Percentiles rank a stretch among this genome's conserved stretches.
phyloP scores from a whole-genome alignment of 2,329 filamentous ascomycete species.

The Trichoderma cornu-damae region DNA sequence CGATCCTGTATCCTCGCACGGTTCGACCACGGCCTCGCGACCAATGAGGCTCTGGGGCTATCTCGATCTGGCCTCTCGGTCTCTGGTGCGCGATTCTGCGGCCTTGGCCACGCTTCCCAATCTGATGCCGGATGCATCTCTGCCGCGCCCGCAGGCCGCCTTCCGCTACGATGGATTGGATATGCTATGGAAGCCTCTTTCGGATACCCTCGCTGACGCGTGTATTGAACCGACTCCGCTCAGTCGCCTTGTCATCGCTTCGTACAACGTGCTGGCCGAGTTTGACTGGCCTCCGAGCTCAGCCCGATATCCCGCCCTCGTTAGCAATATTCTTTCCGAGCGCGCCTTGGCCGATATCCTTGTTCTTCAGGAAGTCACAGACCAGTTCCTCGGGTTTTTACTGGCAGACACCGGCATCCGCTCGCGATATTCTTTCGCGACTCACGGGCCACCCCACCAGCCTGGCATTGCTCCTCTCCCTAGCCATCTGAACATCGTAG shows the following conservation, averaged over 20 bases:
- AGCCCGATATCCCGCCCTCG: conserved; percentile 39
- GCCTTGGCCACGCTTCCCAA: neutral
- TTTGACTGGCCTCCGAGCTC: conserved; percentile 43
- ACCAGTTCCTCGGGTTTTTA: conserved; percentile 55
- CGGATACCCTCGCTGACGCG: neutral
- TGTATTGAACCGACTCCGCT: neutral
- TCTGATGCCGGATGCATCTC: neutral
- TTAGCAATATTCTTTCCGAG: conserved; percentile 41
- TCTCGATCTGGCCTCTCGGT: conserved; percentile 35
- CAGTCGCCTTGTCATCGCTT: conserved; percentile 38
- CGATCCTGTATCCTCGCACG: conserved; percentile 31
- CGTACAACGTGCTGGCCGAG: conserved; percentile 51
- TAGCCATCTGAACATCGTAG: conserved; percentile 55
- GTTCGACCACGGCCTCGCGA: conserved; percentile 30
- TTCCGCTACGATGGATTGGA: neutral
- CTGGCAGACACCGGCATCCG: conserved; percentile 44
- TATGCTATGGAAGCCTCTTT: neutral
- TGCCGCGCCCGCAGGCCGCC: neutral
- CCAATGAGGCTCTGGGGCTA: conserved; percentile 55
- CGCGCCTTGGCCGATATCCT: conserved; percentile 44
- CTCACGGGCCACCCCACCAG: conserved; percentile 52
- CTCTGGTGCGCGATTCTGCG: neutral
- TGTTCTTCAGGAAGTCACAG: conserved; percentile 59
- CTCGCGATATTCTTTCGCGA: conserved; percentile 49
- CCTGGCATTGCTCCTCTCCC: conserved; percentile 50